phyloP scores from a whole-genome alignment of 768 basidiomycete species.

The Mycena galopus region DNA sequence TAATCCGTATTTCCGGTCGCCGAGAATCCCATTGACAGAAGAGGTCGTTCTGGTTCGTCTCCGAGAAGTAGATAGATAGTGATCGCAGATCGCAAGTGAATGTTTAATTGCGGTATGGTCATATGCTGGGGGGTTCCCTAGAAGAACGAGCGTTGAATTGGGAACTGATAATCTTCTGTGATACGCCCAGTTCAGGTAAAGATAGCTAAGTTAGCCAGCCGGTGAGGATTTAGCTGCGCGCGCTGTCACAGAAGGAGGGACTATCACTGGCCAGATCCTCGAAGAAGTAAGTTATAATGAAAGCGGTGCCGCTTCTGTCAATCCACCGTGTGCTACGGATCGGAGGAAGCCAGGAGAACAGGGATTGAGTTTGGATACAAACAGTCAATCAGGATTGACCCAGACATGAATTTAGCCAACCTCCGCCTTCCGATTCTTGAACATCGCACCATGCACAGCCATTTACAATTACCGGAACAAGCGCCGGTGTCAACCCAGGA shows the following conservation, averaged over 20 bases:
- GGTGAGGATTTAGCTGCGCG: background rate
- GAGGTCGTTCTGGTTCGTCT: background rate
- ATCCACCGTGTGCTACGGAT: slow-evolving; percentile 13
- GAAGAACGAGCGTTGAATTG: slow-evolving; percentile 22
- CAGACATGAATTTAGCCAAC: slow-evolving; percentile 19
- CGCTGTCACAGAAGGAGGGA: background rate
- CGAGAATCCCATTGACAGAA: background rate
- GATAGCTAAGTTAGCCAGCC: background rate
- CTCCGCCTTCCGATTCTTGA: slow-evolving; percentile 5
- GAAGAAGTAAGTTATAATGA: background rate
- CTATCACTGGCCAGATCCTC: background rate
- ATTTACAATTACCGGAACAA: background rate
- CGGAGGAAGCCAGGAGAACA: background rate
- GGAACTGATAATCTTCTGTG: slow-evolving; percentile 28
- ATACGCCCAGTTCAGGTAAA: slow-evolving; percentile 15
- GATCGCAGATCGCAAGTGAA: slow-evolving; percentile 13
- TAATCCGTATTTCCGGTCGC: background rate
- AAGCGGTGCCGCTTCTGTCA: slow-evolving; percentile 20
- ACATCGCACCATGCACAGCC: background rate
- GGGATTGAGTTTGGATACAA: slow-evolving; percentile 34
- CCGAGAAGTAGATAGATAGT: slow-evolving; percentile 11
- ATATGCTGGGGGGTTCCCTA: background rate
- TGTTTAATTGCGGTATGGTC: slow-evolving; percentile 10
- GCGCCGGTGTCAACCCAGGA: slow-evolving; percentile 24
- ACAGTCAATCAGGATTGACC: slow-evolving; percentile 35